A percentile compares a stretch with the other conserved stretches of the same genome.
Conservation (phyloP, 2,329 filamentous ascomycete genomes). For the Apiospora hydei region DNA sequence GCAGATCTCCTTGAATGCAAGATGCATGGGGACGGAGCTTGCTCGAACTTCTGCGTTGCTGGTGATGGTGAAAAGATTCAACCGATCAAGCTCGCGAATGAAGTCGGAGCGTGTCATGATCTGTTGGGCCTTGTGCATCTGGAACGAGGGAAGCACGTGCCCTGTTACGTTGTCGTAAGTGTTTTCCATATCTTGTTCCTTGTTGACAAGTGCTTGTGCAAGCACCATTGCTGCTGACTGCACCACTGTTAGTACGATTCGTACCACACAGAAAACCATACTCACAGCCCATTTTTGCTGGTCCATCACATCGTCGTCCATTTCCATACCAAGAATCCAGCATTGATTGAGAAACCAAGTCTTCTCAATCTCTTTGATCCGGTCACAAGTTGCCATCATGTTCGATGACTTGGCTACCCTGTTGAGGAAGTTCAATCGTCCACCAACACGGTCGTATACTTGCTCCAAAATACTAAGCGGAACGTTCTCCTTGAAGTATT, state of each 20-base stretch:
- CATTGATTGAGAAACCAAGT: conserved; percentile 83
- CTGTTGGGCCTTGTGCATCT: conserved; percentile 83
- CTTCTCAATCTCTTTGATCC: conserved; percentile 75
- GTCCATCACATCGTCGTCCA: conserved; percentile 98
- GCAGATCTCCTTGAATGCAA: conserved; percentile 88
- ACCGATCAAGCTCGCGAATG: conserved; percentile 88
- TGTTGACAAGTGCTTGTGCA: conserved; percentile 88
- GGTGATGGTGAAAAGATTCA: conserved; percentile 96
- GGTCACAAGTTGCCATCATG: conserved; percentile 80
- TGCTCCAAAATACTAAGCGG: conserved; percentile 67
- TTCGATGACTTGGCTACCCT: conserved; percentile 85
- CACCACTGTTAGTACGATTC: conserved; percentile 5
- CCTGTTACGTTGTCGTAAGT: conserved; percentile 72
- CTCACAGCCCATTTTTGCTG: conserved; percentile 93
- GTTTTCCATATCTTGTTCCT: conserved; percentile 70
- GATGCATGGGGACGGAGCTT: conserved; percentile 95
- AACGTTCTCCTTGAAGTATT: conserved; percentile 73
- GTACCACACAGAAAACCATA: conserved; percentile 34
- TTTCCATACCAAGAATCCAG: conserved; percentile 76
- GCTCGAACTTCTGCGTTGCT: conserved; percentile 86
- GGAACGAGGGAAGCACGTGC: conserved; percentile 80
- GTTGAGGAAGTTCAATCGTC: conserved; percentile 86
- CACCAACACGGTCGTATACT: conserved; percentile 87
- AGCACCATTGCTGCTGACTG: conserved; percentile 92
- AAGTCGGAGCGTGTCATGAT: conserved; percentile 98